Conservation (phyloP, 495 filamentous ascomycete species). For the Tuber borchii region DNA sequence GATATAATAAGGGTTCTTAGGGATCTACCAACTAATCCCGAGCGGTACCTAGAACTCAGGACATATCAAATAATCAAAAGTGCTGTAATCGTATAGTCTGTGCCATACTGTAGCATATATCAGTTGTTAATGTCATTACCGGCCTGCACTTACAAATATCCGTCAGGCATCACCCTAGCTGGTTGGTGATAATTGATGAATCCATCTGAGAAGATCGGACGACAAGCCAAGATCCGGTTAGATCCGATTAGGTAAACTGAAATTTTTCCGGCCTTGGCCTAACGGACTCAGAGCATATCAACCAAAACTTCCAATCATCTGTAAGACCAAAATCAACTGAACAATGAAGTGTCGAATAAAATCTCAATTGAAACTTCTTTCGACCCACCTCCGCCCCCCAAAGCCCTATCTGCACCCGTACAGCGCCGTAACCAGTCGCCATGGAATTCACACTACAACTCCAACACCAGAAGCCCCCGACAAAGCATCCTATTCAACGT, state of each 20-base stretch:
- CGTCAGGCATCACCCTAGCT: background rate
- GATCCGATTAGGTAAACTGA: background rate
- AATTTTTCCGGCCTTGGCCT: background rate
- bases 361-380: background rate
- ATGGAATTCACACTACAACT: background rate
- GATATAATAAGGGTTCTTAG: too few relatives aligned
- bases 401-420: background rate
- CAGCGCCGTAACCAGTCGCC: background rate
- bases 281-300: background rate
- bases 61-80: too few relatives aligned
- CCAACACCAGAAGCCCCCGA: background rate
- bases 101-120: background rate
- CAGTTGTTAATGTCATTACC: background rate
- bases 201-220: background rate
- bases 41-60: too few relatives aligned
- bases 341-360: background rate
- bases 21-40: too few relatives aligned
- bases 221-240: background rate
- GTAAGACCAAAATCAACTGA: background rate
- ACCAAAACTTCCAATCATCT: background rate
- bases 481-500: constrained; percentile 64
- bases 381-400: background rate
- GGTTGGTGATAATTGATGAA: background rate
- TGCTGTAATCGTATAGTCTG: too few relatives aligned
- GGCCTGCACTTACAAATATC: background rate